Evolutionary conservation across 1,139 yeast species (phyloP).

Genomic region (Candida mesenterica): DNA sequence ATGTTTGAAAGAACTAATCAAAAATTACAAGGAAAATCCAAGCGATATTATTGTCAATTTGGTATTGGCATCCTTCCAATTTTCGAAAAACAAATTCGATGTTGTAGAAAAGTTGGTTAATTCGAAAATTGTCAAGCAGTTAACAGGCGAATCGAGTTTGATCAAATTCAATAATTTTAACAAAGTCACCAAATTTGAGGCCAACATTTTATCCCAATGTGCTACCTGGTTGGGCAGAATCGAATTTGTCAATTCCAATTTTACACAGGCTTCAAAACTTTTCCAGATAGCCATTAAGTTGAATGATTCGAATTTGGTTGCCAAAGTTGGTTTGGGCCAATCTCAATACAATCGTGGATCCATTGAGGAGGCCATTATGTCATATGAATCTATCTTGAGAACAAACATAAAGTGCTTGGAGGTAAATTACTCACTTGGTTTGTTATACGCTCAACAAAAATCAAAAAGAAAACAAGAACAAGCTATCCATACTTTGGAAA

Average conservation of each 20-base stretch:
- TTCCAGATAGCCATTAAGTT: constrained; percentile 71
- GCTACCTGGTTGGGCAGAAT: constrained; percentile 86
- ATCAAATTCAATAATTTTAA: constrained; percentile 18
- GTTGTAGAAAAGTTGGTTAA: constrained; percentile 57
- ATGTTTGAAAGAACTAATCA: constrained; percentile 39
- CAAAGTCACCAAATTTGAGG: constrained; percentile 28
- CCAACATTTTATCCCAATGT: constrained; percentile 65
- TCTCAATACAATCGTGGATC: constrained; percentile 75
- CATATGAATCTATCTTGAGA: constrained; percentile 74
- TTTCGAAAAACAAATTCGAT: constrained; percentile 57
- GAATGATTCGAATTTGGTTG: constrained; percentile 61
- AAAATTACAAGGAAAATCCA: constrained; percentile 24
- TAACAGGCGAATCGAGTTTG: constrained; percentile 30
- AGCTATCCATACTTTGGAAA: constrained; percentile 68
- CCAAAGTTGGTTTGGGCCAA: constrained; percentile 84
- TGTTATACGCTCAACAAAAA: constrained; percentile 58
- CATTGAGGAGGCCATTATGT: constrained; percentile 78
- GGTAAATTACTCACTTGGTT: constrained; percentile 72
- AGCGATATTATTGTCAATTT: constrained; percentile 43
- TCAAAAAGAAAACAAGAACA: constrained; percentile 37
- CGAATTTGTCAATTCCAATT: constrained; percentile 57
- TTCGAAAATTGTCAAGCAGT: constrained; percentile 34
- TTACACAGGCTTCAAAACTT: constrained; percentile 63
- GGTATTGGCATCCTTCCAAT: constrained; percentile 53
- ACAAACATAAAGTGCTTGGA: constrained; percentile 71